Evolutionary conservation across 306 rosid species (phyloP), one percentile per base, ranked within the genome.

Genomic region (Parietaria judaica): DNA sequence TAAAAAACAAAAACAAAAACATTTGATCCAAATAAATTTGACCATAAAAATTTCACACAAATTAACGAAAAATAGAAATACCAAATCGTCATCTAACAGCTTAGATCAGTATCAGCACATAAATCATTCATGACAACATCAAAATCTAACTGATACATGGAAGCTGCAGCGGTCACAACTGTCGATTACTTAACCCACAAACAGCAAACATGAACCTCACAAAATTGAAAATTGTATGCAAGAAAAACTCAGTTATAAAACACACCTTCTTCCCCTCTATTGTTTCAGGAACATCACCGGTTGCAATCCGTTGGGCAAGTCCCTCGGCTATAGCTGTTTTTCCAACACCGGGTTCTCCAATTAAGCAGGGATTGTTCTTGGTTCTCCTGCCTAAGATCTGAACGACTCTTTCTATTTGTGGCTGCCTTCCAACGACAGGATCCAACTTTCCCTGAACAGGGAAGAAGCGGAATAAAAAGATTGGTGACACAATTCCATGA

Each of bases 311-410:
- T 66, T 92, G 98, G 37, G 96, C 98, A 73, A 91, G 96, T 37
- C 96, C 98, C 72, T 91, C 98, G 9, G 96, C 96, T 36, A 91
- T 88, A 44, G 98, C 98, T 50, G 98, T 91, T 83, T 91, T 91
- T 36, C 98, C 96, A 54, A 91, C 98, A 53, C 98, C 98, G 68
- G 98, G 98, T 65, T 91, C 98, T 16, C 98, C 96, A 73, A 91
- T 82, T 48, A 91, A 95, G 65, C 98, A 88, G 3, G 98, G 98
- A 68, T 91, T 91, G 51, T 91, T 91, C 75, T 91, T 91, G 3
- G 96, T 91, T 38, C 96, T 78, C 59, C 98, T 82, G 39, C 98
- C 96, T 75, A 91, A 70, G 63, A 91, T 91, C 78, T 91, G 98
- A 66, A 87, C 88, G 16, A 91, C 98, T 36, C 98, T 86, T 75